Evolutionary conservation across 2,329 filamentous ascomycete species (phyloP).

Genomic region (Lasiodiplodia sp.): DNA sequence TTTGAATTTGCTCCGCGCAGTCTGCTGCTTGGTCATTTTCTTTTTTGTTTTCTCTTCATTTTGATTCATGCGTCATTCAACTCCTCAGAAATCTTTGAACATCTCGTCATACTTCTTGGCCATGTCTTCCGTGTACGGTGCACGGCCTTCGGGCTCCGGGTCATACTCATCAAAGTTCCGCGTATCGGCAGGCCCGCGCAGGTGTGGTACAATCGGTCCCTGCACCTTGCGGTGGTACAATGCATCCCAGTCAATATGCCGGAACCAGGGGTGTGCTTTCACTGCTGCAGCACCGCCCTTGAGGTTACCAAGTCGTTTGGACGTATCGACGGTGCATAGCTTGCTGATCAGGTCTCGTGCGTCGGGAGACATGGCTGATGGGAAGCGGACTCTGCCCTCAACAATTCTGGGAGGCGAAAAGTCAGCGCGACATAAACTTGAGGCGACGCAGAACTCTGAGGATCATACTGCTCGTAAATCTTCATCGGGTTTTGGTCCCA

Average conservation of each 20-base stretch:
- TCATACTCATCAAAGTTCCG: constrained; percentile 85
- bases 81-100: constrained; percentile 72
- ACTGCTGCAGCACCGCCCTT: constrained; percentile 75
- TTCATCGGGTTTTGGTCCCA: constrained; percentile 88
- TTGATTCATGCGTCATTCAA: constrained; percentile 7
- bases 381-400: constrained; percentile 78
- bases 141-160: constrained; percentile 72
- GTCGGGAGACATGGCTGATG: constrained; percentile 69
- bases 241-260: constrained; percentile 75
- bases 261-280: constrained; percentile 79
- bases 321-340: constrained; percentile 81
- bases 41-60: constrained; percentile 9
- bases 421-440: constrained; percentile 13
- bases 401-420: constrained; percentile 66
- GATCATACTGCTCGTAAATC: constrained; percentile 73
- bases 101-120: constrained; percentile 71
- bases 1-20: constrained; percentile 3
- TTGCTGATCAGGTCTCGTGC: constrained; percentile 78
- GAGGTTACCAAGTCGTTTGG: constrained; percentile 79
- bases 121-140: constrained; percentile 74
- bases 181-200: constrained; percentile 75
- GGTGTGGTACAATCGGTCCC: constrained; percentile 78
- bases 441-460: neutral
- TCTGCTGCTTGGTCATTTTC: neutral
- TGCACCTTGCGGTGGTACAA: constrained; percentile 68